These are phyloP conservation scores for Quercus ilex DNA, from an alignment of 306 rosid species.

Conservation along the genomic window DNA sequence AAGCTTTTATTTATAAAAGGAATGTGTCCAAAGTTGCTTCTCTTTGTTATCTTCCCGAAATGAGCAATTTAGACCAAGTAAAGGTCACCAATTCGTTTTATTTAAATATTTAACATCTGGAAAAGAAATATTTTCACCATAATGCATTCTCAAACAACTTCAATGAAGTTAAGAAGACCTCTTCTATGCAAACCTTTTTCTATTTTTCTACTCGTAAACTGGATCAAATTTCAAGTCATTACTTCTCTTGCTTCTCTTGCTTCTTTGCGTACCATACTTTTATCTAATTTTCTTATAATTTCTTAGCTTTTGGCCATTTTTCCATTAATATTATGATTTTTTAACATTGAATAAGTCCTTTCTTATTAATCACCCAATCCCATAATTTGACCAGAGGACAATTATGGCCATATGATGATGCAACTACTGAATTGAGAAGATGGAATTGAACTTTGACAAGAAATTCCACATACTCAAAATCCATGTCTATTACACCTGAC, in stretches of 20 bases:
- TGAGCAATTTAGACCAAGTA: background rate
- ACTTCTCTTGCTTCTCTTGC: background rate
- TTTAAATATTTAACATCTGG: background rate
- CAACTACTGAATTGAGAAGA: background rate
- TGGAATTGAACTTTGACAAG: background rate
- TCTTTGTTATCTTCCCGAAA: background rate
- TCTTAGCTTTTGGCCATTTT: background rate
- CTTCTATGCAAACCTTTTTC: background rate
- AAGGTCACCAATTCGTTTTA: background rate
- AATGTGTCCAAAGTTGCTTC: background rate
- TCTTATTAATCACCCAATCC: background rate
- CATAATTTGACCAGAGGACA: background rate
- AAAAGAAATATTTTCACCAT: background rate
- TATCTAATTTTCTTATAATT: background rate
- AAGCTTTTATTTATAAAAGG: background rate
- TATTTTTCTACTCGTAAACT: background rate
- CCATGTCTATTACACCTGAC: background rate
- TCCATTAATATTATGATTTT: background rate
- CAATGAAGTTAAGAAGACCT: background rate
- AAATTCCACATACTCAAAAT: background rate
- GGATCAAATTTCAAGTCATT: background rate
- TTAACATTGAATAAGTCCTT: background rate
- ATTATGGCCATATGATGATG: background rate
- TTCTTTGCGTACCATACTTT: background rate
- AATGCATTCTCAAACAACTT: background rate